Evolutionary conservation across 257 asterid species (phyloP).

Genomic region (Nyctanthes arbortristis): DNA sequence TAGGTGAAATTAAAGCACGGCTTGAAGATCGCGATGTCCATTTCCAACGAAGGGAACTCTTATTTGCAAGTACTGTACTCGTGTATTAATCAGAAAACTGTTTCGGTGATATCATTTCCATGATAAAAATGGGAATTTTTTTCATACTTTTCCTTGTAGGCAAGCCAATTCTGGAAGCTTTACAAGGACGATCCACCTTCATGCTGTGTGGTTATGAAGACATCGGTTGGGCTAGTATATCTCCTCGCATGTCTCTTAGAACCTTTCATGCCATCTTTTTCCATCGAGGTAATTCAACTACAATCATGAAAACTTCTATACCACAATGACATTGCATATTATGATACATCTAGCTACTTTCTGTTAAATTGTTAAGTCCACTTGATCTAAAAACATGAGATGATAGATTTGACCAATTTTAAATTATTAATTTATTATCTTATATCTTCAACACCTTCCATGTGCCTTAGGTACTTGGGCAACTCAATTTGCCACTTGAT

Average conservation of each 20-base stretch:
- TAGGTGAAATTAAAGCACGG: slow-evolving; percentile 96
- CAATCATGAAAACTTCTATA: no score
- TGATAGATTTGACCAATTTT: no score
- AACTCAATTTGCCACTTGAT: slow-evolving; percentile 77
- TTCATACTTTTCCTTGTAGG: slow-evolving; percentile 43
- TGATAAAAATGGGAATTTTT: not conserved
- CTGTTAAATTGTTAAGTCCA: no score
- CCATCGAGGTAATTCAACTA: slow-evolving; percentile 59
- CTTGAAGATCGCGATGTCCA: slow-evolving; percentile 79
- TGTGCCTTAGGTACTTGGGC: slow-evolving; percentile 83
- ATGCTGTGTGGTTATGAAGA: slow-evolving; percentile 80
- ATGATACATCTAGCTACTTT: slow-evolving; percentile 22
- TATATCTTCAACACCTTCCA: no score
- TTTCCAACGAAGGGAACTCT: slow-evolving; percentile 91
- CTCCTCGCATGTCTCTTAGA: slow-evolving; percentile 91
- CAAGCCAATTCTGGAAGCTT: slow-evolving; percentile 91
- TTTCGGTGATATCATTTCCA: not conserved
- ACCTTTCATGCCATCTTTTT: slow-evolving; percentile 92
- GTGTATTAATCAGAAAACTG: no score
- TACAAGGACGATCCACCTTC: slow-evolving; percentile 76
- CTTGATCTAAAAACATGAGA: no score
- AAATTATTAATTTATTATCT: no score
- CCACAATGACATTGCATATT: slow-evolving; percentile 1
- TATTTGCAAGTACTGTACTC: slow-evolving; percentile 71
- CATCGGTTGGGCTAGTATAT: slow-evolving; percentile 82